Evolutionary conservation across 768 basidiomycete species (phyloP), one percentile per base, ranked within the genome.

Genomic region (Xerocomellus amylosporus): DNA sequence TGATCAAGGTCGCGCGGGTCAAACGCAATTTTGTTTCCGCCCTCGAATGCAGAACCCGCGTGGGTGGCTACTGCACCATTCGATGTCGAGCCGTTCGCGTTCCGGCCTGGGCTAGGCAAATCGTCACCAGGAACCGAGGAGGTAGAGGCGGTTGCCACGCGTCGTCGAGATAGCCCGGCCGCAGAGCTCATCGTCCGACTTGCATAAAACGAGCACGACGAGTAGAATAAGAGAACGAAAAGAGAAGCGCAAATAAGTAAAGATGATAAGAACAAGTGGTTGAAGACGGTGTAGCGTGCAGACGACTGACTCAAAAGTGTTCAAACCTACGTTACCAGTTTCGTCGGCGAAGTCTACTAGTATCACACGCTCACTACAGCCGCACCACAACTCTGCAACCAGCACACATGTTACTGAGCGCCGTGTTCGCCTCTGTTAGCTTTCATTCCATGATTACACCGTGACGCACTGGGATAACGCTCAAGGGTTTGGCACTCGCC

Each of bases 1-100:
- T 83, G 80, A 66, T 89, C 83, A 60, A 97, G 71, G 74, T 99
- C 97, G 50, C 93, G 76, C 3, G 93, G 94, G 77, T 98, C 97
- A 66, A 80, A 98, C 6, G 96, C 97, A 65, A 99, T 84, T 75
- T 87, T 92, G 62, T 81, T 84, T 26, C 93, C 85, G 45, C 93
- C 90, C 55, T 88, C 87, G 59, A 96, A 88, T 2, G 93, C 93
- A 22, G 87, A 84, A 54, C 90, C 87, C 0, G 87, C 89, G 66
- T 90, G 87, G 12, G 79, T 73, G 10, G 68, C 62, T n/a, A 64
- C 59, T n/a, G 63, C 50, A 31, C 68, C 62, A 55, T 71, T 65
- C 19, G 70, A 53, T 55, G 63, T 48, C 51, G 64, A 62, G 57
- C 72, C 69, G 55, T 71, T 70, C 36, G 58, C 12, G 50, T 63